These are phyloP conservation scores for Psilocybe azurescens DNA, from an alignment of 768 basidiomycete species.

Conservation along the genomic window DNA sequence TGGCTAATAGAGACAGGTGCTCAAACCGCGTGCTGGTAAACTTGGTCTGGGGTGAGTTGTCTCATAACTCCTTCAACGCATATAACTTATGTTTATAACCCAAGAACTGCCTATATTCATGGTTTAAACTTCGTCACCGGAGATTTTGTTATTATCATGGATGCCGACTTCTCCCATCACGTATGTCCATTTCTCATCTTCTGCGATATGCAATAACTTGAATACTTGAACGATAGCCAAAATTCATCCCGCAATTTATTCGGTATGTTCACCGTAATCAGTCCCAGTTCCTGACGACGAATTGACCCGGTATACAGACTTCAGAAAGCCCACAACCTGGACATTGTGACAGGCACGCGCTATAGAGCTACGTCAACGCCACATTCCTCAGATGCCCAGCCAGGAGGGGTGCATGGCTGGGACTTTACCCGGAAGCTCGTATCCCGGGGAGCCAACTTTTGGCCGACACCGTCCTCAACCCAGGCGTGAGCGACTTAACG, in stretches of 20 bases:
- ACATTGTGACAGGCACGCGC: conserved; percentile 93
- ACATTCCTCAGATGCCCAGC: conserved; percentile 56
- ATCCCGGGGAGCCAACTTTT: conserved; percentile 90
- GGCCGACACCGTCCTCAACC: conserved; percentile 82
- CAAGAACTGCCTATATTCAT: conserved; percentile 90
- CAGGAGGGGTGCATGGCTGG: conserved; percentile 93
- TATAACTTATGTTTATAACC: conserved; percentile 3
- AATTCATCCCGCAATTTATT: conserved; percentile 94
- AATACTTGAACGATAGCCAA: conserved; percentile 59
- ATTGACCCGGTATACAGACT: conserved; percentile 47
- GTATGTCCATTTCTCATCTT: conserved; percentile 46
- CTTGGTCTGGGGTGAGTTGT: conserved; percentile 80
- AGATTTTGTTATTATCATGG: conserved; percentile 97
- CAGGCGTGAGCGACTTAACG: conserved; percentile 89
- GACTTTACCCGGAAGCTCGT: conserved; percentile 90
- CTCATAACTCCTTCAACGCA: not conserved
- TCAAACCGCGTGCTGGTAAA: conserved; percentile 90
- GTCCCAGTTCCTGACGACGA: not conserved
- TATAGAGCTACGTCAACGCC: conserved; percentile 73
- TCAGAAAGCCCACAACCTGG: conserved; percentile 86
- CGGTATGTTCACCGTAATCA: conserved; percentile 45
- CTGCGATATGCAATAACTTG: no score
- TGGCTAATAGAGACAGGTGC: conserved; percentile 51
- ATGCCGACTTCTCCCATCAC: conserved; percentile 95
- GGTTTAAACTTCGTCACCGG: conserved; percentile 89